Percentiles rank a stretch among this genome's conserved stretches.
Conservation (phyloP, 345 rosid species). For the Nasturtium officinale region DNA sequence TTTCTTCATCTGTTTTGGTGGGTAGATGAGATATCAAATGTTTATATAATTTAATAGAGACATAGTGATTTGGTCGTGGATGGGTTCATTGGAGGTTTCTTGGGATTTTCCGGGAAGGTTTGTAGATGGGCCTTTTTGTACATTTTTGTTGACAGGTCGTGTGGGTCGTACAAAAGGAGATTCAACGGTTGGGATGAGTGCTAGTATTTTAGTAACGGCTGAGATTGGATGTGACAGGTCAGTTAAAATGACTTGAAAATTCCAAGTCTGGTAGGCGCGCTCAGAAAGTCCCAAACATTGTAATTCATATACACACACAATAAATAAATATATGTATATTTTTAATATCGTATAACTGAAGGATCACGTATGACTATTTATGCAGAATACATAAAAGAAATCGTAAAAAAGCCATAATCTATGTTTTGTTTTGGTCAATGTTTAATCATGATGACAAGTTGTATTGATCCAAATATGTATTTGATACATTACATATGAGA, state of each 20-base stretch:
- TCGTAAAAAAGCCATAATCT: background rate
- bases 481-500: background rate
- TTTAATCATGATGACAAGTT: background rate
- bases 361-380: no score
- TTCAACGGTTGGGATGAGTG: slow-evolving; percentile 28
- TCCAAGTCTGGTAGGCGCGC: slow-evolving; percentile 47
- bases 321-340: background rate
- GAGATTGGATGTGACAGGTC: slow-evolving; percentile 14
- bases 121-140: slow-evolving; percentile 34
- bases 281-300: slow-evolving; percentile 37
- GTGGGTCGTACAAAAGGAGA: slow-evolving; percentile 34
- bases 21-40: slow-evolving; percentile 26
- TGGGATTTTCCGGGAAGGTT: slow-evolving; percentile 43
- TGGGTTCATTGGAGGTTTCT: slow-evolving; percentile 42
- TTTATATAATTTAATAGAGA: slow-evolving; percentile 18
- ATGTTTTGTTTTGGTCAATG: background rate
- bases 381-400: background rate
- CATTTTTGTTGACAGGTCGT: slow-evolving; percentile 41
- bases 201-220: slow-evolving; percentile 2
- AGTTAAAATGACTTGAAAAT: slow-evolving; percentile 41
- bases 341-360: background rate
- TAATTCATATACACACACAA: slow-evolving; percentile 21
- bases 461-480: background rate
- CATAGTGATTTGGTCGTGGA: slow-evolving; percentile 31
- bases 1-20: slow-evolving; percentile 27